phyloP scores from a whole-genome alignment of 306 rosid genomes.

The Coriaria nepalensis region DNA sequence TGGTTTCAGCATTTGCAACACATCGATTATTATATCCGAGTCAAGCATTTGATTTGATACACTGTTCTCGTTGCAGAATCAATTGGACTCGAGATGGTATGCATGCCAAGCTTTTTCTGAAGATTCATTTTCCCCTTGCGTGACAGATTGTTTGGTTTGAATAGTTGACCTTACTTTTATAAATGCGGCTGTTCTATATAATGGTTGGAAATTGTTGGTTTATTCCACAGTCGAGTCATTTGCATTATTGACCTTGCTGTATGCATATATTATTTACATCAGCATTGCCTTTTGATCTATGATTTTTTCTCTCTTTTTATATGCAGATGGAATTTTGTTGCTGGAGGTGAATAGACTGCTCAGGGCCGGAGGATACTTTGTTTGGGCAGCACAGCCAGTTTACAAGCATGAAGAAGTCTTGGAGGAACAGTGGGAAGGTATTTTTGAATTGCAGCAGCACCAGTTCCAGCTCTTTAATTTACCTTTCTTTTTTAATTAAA shows the following conservation, averaged over 20 bases:
- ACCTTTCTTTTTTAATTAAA: too few species aligned
- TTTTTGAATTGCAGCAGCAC: not conserved
- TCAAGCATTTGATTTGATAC: conserved; percentile 87
- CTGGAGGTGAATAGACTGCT: conserved; percentile 93
- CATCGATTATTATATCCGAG: conserved; percentile 75
- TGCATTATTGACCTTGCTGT: too few species aligned
- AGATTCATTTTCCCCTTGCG: not conserved
- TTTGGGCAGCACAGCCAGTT: conserved; percentile 99
- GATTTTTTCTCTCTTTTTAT: conserved; percentile 13
- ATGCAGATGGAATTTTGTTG: conserved; percentile 84
- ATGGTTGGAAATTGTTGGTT: too few species aligned
- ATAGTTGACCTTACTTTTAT: too few species aligned
- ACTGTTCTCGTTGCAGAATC: conserved; percentile 92
- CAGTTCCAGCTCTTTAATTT: not conserved
- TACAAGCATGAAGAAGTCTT: conserved; percentile 83
- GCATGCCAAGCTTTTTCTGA: not conserved
- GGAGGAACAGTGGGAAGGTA: conserved; percentile 97
- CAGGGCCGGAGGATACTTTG: conserved; percentile 93
- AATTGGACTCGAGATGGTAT: conserved; percentile 93
- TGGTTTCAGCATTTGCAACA: conserved; percentile 84
- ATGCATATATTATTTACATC: not conserved
- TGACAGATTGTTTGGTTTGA: too few species aligned
- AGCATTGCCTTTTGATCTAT: conserved; percentile 17
- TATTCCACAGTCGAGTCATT: too few species aligned
- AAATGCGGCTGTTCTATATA: too few species aligned